A percentile compares a stretch with the other conserved stretches of the same genome.
These are phyloP conservation scores for Adansonia gregorii DNA, from an alignment of 441 rosid genomes.

Conservation along the genomic window DNA sequence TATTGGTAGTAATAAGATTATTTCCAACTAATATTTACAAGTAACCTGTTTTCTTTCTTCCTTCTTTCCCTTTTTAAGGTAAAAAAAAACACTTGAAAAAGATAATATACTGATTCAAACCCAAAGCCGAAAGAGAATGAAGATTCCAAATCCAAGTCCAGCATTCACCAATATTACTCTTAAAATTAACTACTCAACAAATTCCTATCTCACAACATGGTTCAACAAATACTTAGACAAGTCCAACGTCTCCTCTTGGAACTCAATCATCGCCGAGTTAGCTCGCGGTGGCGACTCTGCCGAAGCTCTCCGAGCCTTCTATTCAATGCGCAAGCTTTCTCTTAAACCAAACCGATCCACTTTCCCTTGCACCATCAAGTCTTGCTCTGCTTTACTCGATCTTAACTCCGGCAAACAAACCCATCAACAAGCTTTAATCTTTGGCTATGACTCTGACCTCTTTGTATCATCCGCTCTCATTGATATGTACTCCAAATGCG, in stretches of 20 bases:
- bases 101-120: neutral
- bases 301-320: slow-evolving; percentile 80
- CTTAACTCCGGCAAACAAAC: slow-evolving; percentile 68
- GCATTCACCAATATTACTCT: slow-evolving; percentile 18
- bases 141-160: slow-evolving; percentile 33
- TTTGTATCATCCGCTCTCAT: slow-evolving; percentile 65
- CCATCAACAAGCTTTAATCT: slow-evolving; percentile 79
- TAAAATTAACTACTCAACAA: slow-evolving; percentile 37
- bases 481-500: slow-evolving; percentile 62
- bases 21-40: no score
- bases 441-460: slow-evolving; percentile 60
- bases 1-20: no score
- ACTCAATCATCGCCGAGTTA: slow-evolving; percentile 76
- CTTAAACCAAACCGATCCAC: slow-evolving; percentile 72
- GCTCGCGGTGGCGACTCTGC: slow-evolving; percentile 74
- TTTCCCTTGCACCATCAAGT: slow-evolving; percentile 83
- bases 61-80: no score
- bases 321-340: slow-evolving; percentile 74
- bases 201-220: slow-evolving; percentile 54
- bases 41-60: no score
- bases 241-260: slow-evolving; percentile 78
- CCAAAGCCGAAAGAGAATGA: slow-evolving; percentile 29
- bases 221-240: slow-evolving; percentile 75
- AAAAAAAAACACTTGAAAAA: no score
- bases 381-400: slow-evolving; percentile 79